Evolutionary conservation across 2,329 filamentous ascomycete species (phyloP), one percentile per base, ranked within the genome.

Genomic region (Monilinia fructigena): DNA sequence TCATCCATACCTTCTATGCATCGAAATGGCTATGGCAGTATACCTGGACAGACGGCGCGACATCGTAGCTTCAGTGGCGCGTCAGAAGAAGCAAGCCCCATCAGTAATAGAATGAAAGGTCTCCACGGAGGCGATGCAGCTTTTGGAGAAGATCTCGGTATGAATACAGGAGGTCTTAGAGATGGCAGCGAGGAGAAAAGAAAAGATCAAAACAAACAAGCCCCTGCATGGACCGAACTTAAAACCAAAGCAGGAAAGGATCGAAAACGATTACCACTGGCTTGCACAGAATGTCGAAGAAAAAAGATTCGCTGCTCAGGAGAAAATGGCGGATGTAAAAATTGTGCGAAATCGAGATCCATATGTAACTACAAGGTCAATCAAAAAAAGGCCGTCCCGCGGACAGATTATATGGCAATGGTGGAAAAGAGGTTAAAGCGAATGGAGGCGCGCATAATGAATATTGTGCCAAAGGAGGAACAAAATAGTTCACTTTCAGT

Each of bases 381-480:
- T 0, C 93, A 93, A 4, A 85, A 95, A 68, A 98, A 98, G 78
- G 93, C 94, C 1, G 93, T 93, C 4, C 95, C 95, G 3, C 85
- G 95, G 63, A 98, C 95, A 23, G 95, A 98, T 78, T 98, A 98
- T 78, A 98, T 98, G 95, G 93, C 93, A 53, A 98, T 98, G 93
- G 81, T 98, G 73, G 95, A 98, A 79, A 97, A 97, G 79, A 86
- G 95, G 63, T 78, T 98, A 71, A 97, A 96, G 81, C 85, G 94
- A 66, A 98, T 98, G 95, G 95, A 99, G 78, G 94, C 98, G 74
- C 89, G 94, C 66, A 95, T 98, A 69, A 96, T 98, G 79, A 97
- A 97, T 77, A 89, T 94, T 67, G 90, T 98, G 38, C 94, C 95
- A 0, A 96, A 94, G 75, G 86, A 92, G 53, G 93, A 96, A 70